Percentiles rank a stretch among this genome's conserved stretches.
Evolutionary conservation across 176 grass and related monocot genomes (phyloP).

Genomic region (Cenchrus americanus): DNA sequence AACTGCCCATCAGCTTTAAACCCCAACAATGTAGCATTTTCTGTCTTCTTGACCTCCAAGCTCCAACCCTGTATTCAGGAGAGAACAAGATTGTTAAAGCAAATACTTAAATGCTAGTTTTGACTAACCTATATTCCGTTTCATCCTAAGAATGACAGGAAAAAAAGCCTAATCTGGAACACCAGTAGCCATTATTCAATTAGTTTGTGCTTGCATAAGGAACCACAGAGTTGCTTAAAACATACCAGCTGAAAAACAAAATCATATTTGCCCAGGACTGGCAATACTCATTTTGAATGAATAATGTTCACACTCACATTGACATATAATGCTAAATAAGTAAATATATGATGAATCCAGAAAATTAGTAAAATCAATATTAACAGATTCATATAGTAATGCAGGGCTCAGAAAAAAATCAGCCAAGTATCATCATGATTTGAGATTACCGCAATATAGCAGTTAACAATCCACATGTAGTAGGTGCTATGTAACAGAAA

Average conservation of each 20-base stretch:
- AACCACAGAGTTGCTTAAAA: conserved; percentile 11
- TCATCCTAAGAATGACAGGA: background rate
- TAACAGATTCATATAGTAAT: conserved; percentile 1
- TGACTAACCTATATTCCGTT: background rate
- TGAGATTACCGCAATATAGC: background rate
- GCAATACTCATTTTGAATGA: background rate
- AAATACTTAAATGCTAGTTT: background rate
- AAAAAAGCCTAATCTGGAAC: background rate
- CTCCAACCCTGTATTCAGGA: conserved; percentile 23
- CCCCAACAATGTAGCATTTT: conserved; percentile 30
- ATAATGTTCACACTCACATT: background rate
- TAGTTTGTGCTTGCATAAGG: background rate
- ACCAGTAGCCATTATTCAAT: background rate
- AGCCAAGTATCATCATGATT: conserved; percentile 7
- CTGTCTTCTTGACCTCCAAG: conserved; percentile 37
- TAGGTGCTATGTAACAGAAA: conserved; percentile 1
- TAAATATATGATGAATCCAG: background rate
- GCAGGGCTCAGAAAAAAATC: background rate
- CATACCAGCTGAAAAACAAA: background rate
- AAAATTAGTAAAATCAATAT: conserved; percentile 1
- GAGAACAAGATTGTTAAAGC: background rate
- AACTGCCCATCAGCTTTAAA: conserved; percentile 37
- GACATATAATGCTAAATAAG: background rate
- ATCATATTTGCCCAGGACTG: background rate
- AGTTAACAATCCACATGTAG: background rate